phyloP scores from a whole-genome alignment of 768 basidiomycete species.

The Tricholoma bakamatsutake region DNA sequence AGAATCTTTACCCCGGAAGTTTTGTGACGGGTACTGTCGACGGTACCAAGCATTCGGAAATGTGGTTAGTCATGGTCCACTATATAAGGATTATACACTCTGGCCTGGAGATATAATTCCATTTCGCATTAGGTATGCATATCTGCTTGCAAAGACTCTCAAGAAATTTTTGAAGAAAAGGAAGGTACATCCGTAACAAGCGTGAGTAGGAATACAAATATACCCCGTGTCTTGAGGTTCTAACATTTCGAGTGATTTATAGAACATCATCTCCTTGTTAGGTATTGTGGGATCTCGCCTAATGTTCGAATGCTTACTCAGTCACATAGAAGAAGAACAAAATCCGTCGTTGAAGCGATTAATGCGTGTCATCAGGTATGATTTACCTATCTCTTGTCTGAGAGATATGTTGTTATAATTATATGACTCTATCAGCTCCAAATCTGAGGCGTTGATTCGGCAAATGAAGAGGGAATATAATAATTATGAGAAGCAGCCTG shows the following conservation, averaged over 20 bases:
- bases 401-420: neutral
- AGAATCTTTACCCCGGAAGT: neutral
- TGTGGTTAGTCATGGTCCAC: neutral
- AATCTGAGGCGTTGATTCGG: neutral
- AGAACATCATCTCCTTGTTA: neutral
- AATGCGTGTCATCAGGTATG: neutral
- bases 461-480: neutral
- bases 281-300: neutral
- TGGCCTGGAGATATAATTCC: neutral
- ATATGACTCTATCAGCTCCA: neutral
- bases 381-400: neutral
- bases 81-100: neutral
- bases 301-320: neutral
- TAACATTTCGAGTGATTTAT: neutral
- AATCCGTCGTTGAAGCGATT: neutral
- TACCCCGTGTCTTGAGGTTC: neutral
- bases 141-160: constrained; percentile 2
- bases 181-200: neutral
- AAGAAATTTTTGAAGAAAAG: neutral
- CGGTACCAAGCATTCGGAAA: neutral
- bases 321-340: neutral
- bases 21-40: neutral
- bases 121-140: neutral
- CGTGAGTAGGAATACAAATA: neutral
- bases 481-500: neutral